These are phyloP conservation scores for Chlamydomonas sp. DNA, from an alignment of 139 green algal species.

Conservation along the genomic window DNA sequence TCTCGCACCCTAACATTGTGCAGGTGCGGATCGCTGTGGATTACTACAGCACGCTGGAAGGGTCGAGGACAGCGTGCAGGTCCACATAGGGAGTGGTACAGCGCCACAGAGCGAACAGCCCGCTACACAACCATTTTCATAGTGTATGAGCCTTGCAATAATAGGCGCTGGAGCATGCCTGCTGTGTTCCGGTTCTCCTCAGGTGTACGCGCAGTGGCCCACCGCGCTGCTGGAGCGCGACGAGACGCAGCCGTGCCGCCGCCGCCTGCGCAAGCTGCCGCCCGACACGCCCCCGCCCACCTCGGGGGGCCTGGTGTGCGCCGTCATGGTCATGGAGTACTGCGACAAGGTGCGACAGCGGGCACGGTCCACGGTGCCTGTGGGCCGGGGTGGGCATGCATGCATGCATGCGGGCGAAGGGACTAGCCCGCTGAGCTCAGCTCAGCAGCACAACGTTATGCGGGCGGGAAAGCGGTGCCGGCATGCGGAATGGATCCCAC, in stretches of 20 bases:
- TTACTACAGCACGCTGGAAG: neutral
- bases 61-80: neutral
- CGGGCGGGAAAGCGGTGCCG: neutral
- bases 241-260: constrained; percentile 38
- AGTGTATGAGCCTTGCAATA: neutral
- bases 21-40: constrained; percentile 12
- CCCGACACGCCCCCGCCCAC: constrained; percentile 29
- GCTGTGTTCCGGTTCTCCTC: neutral
- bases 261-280: constrained; percentile 30
- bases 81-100: no score
- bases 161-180: neutral
- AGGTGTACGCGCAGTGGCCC: constrained; percentile 46
- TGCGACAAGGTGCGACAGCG: constrained; percentile 36
- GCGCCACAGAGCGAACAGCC: neutral
- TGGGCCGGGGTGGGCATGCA: neutral
- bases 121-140: neutral
- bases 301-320: constrained; percentile 26
- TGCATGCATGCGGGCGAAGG: constrained; percentile 22
- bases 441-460: neutral
- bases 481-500: no score
- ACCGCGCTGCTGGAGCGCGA: constrained; percentile 38
- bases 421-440: no score
- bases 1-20: constrained; percentile 47
- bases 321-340: constrained; percentile 55
- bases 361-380: neutral